Percentiles rank a stretch among this genome's conserved stretches.
phyloP scores from a whole-genome alignment of 2,329 filamentous ascomycete genomes.

The Curvularia spicifera region DNA sequence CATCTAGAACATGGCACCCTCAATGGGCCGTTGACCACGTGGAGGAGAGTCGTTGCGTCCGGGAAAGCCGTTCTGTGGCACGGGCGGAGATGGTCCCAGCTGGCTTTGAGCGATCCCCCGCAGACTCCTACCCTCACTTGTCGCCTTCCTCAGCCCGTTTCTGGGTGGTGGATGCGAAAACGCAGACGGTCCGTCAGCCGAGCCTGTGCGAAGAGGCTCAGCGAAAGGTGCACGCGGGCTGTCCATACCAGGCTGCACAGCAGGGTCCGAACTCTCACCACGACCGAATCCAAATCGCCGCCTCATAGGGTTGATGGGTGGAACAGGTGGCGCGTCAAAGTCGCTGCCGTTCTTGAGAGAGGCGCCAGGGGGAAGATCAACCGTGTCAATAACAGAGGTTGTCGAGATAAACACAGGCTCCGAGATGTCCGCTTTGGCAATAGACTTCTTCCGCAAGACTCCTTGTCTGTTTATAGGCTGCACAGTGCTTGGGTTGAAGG shows the following conservation, averaged over 20 bases:
- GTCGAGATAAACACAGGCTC: constrained; percentile 63
- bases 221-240: constrained; percentile 42
- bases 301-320: constrained; percentile 66
- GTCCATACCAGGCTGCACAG: constrained; percentile 45
- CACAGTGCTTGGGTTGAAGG: constrained; percentile 39
- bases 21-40: constrained; percentile 36
- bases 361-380: constrained; percentile 63
- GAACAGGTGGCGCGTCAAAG: constrained; percentile 53
- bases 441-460: constrained; percentile 60
- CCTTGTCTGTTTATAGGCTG: constrained; percentile 39
- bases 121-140: constrained; percentile 59
- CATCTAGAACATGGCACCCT: constrained; percentile 47
- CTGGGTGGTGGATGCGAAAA: constrained; percentile 41
- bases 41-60: constrained; percentile 43
- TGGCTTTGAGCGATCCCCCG: constrained; percentile 50
- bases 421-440: constrained; percentile 68
- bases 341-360: constrained; percentile 60
- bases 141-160: constrained; percentile 55
- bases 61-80: constrained; percentile 35
- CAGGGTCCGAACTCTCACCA: constrained; percentile 46
- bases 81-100: constrained; percentile 33
- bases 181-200: constrained; percentile 53
- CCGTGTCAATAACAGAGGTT: constrained; percentile 64
- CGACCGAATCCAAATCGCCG: constrained; percentile 56
- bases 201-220: constrained; percentile 50